phyloP scores from a whole-genome alignment of 306 rosid species.

The Oemleria cerasiformis region DNA sequence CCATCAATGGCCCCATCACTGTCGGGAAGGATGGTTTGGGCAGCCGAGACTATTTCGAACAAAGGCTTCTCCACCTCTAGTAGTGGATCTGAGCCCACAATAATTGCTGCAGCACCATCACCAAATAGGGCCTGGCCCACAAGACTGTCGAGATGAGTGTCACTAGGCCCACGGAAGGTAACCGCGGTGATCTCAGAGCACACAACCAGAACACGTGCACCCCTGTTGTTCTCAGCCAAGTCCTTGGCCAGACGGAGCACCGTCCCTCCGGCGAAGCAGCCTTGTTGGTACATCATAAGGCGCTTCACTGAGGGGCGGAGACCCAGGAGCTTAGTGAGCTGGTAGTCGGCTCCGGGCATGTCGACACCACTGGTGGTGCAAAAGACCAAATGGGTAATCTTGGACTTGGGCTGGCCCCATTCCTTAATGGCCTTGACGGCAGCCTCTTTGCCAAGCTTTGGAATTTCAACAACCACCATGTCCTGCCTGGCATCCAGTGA shows the following conservation, averaged over 20 bases:
- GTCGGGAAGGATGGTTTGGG: conserved; percentile 25
- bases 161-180: conserved; percentile 21
- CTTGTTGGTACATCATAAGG: conserved; percentile 16
- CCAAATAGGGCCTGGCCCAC: conserved; percentile 30
- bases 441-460: conserved; percentile 68
- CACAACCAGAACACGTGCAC: conserved; percentile 36
- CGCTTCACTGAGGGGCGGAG: conserved; percentile 61
- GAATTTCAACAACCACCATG: conserved; percentile 66
- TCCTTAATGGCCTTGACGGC: conserved; percentile 56
- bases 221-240: conserved; percentile 24
- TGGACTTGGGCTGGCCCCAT: conserved; percentile 69
- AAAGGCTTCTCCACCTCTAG: neutral
- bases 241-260: conserved; percentile 35
- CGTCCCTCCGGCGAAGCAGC: conserved; percentile 19
- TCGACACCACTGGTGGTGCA: conserved; percentile 80
- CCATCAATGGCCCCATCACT: conserved; percentile 6
- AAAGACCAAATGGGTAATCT: conserved; percentile 63
- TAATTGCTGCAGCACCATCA: conserved; percentile 22
- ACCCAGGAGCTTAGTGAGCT: conserved; percentile 65
- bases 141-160: conserved; percentile 16
- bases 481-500: conserved; percentile 72
- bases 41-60: conserved; percentile 14
- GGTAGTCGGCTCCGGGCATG: conserved; percentile 73
- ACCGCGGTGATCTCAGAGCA: conserved; percentile 22
- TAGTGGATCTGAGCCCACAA: conserved; percentile 16